Evolutionary conservation across 805 yeast species (phyloP).

Genomic region (Zygotorulaspora chibaensis): DNA sequence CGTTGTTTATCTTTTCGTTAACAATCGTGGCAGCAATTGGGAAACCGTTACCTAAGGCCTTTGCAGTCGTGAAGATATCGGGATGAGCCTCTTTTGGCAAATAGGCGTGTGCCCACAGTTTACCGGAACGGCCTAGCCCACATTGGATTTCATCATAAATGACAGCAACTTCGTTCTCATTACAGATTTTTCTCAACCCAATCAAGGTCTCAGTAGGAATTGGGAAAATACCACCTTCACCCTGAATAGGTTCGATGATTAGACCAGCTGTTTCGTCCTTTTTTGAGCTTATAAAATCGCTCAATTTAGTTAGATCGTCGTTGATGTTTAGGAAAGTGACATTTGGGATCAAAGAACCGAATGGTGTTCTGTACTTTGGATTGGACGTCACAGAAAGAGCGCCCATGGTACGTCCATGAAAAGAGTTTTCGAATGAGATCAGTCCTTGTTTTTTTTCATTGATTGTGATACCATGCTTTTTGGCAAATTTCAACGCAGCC

Average conservation of each 20-base stretch:
- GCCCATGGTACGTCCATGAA: slow-evolving; percentile 96
- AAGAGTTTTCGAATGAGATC: slow-evolving; percentile 81
- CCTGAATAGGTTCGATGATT: slow-evolving; percentile 95
- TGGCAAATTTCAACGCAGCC: slow-evolving; percentile 71
- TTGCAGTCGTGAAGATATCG: slow-evolving; percentile 90
- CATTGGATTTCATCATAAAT: slow-evolving; percentile 96
- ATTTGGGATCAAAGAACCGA: slow-evolving; percentile 88
- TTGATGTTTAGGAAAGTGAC: slow-evolving; percentile 44
- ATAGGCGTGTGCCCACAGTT: slow-evolving; percentile 84
- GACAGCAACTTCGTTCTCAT: slow-evolving; percentile 63
- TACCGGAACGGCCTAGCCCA: slow-evolving; percentile 91
- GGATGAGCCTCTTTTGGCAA: slow-evolving; percentile 83
- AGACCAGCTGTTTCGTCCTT: slow-evolving; percentile 67
- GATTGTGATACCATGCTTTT: slow-evolving; percentile 68
- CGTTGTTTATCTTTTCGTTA: slow-evolving; percentile 68
- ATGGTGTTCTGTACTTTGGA: slow-evolving; percentile 88
- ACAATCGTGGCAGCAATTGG: slow-evolving; percentile 95
- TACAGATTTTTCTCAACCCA: slow-evolving; percentile 63
- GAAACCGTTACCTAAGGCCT: slow-evolving; percentile 94
- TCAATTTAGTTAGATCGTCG: slow-evolving; percentile 32
- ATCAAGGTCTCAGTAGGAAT: slow-evolving; percentile 60
- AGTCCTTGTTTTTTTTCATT: slow-evolving; percentile 62
- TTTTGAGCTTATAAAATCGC: slow-evolving; percentile 18
- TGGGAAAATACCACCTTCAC: slow-evolving; percentile 91
- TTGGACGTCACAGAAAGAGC: slow-evolving; percentile 89